These are phyloP conservation scores for Pisolithus albus DNA, from an alignment of 768 basidiomycete species.

Conservation along the genomic window DNA sequence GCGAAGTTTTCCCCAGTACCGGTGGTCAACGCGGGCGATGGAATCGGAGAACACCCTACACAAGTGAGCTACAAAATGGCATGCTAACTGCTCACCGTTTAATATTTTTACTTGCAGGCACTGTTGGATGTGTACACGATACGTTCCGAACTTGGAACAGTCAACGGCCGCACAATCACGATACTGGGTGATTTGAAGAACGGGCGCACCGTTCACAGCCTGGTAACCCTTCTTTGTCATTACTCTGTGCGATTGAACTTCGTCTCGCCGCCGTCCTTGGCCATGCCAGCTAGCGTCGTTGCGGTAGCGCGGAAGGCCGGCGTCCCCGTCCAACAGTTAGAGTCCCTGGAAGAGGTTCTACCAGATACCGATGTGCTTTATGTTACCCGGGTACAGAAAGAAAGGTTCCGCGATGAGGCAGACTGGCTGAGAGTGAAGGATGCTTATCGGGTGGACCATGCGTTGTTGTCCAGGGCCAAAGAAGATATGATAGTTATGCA, in stretches of 20 bases:
- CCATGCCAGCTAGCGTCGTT: conserved; percentile 86
- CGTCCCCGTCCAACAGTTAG: conserved; percentile 68
- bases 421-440: conserved; percentile 93
- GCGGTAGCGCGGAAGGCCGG: conserved; percentile 79
- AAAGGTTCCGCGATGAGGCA: conserved; percentile 72
- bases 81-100: background rate
- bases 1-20: conserved; percentile 96
- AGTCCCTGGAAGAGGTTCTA: conserved; percentile 87
- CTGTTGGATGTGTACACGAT: conserved; percentile 90
- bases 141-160: conserved; percentile 94
- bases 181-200: conserved; percentile 95
- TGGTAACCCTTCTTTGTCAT: conserved; percentile 85
- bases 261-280: conserved; percentile 77
- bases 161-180: conserved; percentile 92
- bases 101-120: conserved; percentile 39
- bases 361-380: conserved; percentile 94
- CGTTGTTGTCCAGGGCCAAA: conserved; percentile 87
- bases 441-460: conserved; percentile 89
- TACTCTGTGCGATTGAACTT: conserved; percentile 96
- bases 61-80: conserved; percentile 49
- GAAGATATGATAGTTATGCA: conserved; percentile 99
- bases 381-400: conserved; percentile 93
- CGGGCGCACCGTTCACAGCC: conserved; percentile 93
- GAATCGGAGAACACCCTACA: conserved; percentile 94
- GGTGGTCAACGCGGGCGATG: conserved; percentile 95